These are phyloP conservation scores for Chamaenerion angustifolium DNA, from an alignment of 345 rosid genomes.

Conservation along the genomic window DNA sequence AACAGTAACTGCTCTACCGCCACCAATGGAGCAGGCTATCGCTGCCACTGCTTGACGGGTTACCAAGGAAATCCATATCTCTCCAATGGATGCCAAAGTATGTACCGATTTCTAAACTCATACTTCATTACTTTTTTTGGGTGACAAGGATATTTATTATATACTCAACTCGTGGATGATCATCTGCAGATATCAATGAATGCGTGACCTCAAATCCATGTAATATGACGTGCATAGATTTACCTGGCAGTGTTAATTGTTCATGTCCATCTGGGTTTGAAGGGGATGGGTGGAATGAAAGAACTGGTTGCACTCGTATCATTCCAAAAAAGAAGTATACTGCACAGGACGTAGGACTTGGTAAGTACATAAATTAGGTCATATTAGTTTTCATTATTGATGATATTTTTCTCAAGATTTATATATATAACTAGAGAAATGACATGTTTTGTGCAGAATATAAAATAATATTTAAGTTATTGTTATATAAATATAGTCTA, in stretches of 20 bases:
- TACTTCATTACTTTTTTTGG: neutral
- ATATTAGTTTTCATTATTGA: no score
- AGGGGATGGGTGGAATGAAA: neutral
- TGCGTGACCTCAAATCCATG: neutral
- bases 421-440: no score
- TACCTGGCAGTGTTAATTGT: neutral
- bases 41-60: slow-evolving; percentile 13
- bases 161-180: neutral
- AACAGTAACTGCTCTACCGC: slow-evolving; percentile 1
- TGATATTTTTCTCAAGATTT: no score
- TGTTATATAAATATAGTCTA: no score
- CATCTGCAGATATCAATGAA: slow-evolving; percentile 4
- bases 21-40: slow-evolving; percentile 1
- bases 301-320: neutral
- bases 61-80: slow-evolving; percentile 13
- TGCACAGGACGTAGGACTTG: neutral
- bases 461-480: no score
- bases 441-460: no score
- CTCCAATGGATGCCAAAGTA: slow-evolving; percentile 8
- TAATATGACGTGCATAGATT: neutral
- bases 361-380: neutral
- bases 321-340: neutral
- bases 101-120: neutral
- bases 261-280: neutral
- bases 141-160: neutral